Conservation (phyloP, 345 rosid species). For the Streptanthus diversifolius region DNA sequence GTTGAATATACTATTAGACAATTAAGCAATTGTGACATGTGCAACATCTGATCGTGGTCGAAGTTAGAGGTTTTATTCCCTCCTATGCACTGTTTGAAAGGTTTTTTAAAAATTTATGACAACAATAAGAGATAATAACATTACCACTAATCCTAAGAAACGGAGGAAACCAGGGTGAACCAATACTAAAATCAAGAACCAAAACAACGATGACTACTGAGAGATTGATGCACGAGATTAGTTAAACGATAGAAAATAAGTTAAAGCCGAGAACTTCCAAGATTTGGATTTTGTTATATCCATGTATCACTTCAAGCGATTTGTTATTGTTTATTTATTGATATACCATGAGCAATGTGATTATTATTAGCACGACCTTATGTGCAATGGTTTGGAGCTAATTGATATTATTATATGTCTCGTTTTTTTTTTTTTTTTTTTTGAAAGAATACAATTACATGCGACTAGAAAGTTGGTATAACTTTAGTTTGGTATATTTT, state of each 20-base stretch:
- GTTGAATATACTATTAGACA: neutral
- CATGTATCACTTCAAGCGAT: too few species aligned
- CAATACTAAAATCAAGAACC: neutral
- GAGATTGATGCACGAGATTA: too few species aligned
- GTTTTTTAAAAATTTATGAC: neutral
- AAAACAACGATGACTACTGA: too few species aligned
- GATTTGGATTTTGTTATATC: neutral
- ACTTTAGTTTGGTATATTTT: slow-evolving; percentile 7
- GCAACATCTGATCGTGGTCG: neutral
- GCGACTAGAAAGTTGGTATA: slow-evolving; percentile 5
- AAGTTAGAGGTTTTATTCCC: neutral
- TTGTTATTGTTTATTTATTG: too few species aligned
- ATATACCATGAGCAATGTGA: neutral
- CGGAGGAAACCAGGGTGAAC: neutral
- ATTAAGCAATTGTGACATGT: too few species aligned
- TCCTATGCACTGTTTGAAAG: neutral
- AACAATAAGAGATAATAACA: neutral
- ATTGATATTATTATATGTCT: neutral
- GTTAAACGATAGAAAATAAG: neutral
- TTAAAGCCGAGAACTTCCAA: neutral
- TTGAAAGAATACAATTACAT: neutral
- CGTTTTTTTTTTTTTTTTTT: neutral
- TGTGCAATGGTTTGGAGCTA: slow-evolving; percentile 5
- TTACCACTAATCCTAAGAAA: neutral
- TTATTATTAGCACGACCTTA: neutral